Evolutionary conservation across 768 basidiomycete species (phyloP).

Genomic region (Collybia mongolica): DNA sequence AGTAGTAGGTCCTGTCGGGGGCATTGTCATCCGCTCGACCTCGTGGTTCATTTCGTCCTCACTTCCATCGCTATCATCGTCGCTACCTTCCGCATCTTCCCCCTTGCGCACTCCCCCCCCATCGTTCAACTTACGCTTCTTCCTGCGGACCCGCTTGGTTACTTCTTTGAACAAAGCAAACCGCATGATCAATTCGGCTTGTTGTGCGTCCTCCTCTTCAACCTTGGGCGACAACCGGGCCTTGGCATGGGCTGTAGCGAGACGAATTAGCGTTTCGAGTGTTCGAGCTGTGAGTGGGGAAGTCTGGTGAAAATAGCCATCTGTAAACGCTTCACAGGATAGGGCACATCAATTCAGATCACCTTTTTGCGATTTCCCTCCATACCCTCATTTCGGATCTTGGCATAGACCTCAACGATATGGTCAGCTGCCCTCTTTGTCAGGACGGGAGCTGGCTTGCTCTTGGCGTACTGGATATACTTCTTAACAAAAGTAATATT

Average conservation of each 20-base stretch:
- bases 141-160: slow-evolving; percentile 73
- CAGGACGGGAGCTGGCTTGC: slow-evolving; percentile 77
- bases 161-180: slow-evolving; percentile 99
- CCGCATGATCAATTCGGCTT: slow-evolving; percentile 93
- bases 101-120: slow-evolving; percentile 54
- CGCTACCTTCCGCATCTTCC: slow-evolving; percentile 45
- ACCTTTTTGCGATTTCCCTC: slow-evolving; percentile 90
- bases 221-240: slow-evolving; percentile 86
- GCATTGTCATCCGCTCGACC: slow-evolving; percentile 50
- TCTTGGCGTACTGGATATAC: slow-evolving; percentile 97
- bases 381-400: slow-evolving; percentile 87
- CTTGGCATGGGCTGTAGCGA: slow-evolving; percentile 97
- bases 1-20: slow-evolving; percentile 29
- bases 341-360: slow-evolving; percentile 9
- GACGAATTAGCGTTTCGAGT: slow-evolving; percentile 96
- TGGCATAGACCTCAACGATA: slow-evolving; percentile 91
- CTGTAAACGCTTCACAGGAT: slow-evolving; percentile 8
- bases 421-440: slow-evolving; percentile 93
- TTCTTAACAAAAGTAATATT: slow-evolving; percentile 96
- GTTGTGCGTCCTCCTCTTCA: slow-evolving; percentile 79
- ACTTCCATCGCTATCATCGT: slow-evolving; percentile 55
- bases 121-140: slow-evolving; percentile 84
- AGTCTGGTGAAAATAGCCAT: slow-evolving; percentile 54
- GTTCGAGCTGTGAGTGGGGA: slow-evolving; percentile 98
- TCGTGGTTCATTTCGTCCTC: slow-evolving; percentile 36